Evolutionary conservation across 148 eudicot genomes (phyloP), one percentile per base, ranked within the genome.

Genomic region (Heliosperma pusillum): DNA sequence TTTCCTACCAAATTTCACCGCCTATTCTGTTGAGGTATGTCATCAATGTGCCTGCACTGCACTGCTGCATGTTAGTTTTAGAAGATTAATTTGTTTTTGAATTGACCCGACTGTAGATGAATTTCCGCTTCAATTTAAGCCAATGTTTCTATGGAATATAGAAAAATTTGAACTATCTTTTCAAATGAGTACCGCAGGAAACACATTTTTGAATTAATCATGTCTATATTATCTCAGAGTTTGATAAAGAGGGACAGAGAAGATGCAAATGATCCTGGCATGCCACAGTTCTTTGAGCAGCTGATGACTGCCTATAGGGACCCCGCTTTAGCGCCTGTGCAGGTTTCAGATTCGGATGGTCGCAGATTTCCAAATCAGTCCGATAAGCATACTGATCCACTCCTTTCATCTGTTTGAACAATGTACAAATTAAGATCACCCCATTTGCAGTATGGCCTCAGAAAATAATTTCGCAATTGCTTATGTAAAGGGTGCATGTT

Each of bases 1-100:
- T 42, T 91, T 91, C 79, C 86, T 82, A 44, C 97, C 97, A 21
- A 88, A 86, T 66, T 91, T 91, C 68, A 52, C 36, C 22, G 85
- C 83, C 47, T 86, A 80, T 75, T 81, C 97, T 33, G 86, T 88
- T 12, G 87, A 89, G 97, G 97, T 91, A 86, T 70, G 81, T 40
- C 66, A 53, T 45, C 25, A 59, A 19, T 29, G 58, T 65, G 16
- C 16, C 55, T 50, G 55, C 13, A 50, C 17, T 11, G 55, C 25
- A 59, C 16, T 36, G 42, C 42, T 36, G 42, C 55, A 11, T 50
- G 55, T 50, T 11, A 50, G 15, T 17, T 11, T 47, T 15, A n/a
- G 16, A 47, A 15, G 13, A 12, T 15, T 50, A 4, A n/a, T n/a
- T n/a, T n/a, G n/a, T n/a, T n/a, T n/a, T n/a, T n/a, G n/a, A n/a